Percentiles rank a stretch among this genome's conserved stretches.
Conservation (phyloP, 2,329 filamentous ascomycete species). For the Calonectria pseudoreteaudii region DNA sequence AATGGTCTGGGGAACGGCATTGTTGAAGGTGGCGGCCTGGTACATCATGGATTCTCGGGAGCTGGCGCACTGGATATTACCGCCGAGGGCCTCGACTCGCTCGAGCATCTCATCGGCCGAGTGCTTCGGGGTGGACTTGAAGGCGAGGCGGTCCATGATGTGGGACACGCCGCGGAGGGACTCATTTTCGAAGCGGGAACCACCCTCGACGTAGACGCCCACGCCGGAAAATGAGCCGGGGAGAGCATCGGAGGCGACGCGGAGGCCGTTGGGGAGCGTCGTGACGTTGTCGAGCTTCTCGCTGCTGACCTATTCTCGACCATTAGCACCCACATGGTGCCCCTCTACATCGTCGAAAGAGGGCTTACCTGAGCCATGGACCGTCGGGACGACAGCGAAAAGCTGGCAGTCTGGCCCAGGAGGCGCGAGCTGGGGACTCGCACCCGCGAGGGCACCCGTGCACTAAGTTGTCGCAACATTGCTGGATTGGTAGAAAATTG, state of each 20-base stretch:
- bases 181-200: conserved; percentile 91
- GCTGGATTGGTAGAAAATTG: conserved; percentile 7
- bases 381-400: conserved; percentile 37
- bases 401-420: conserved; percentile 37
- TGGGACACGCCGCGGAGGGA: conserved; percentile 91
- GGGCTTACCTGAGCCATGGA: conserved; percentile 46
- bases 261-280: conserved; percentile 89
- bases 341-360: background rate
- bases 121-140: conserved; percentile 84
- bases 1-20: conserved; percentile 84
- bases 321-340: conserved; percentile 1
- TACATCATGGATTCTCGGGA: conserved; percentile 98
- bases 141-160: conserved; percentile 94
- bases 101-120: conserved; percentile 89
- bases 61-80: conserved; percentile 97
- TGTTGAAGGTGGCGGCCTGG: conserved; percentile 97
- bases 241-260: conserved; percentile 93
- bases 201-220: conserved; percentile 94
- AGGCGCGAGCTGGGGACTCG: conserved; percentile 40
- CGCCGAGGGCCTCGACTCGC: conserved; percentile 86
- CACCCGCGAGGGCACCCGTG: conserved; percentile 46
- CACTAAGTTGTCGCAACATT: conserved; percentile 53
- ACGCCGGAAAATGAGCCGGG: conserved; percentile 95
- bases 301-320: conserved; percentile 73
- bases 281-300: conserved; percentile 86